A percentile compares a stretch with the other conserved stretches of the same genome.
These are phyloP conservation scores for Fusarium sacchari DNA, from an alignment of 2,329 filamentous ascomycete species.

Conservation along the genomic window DNA sequence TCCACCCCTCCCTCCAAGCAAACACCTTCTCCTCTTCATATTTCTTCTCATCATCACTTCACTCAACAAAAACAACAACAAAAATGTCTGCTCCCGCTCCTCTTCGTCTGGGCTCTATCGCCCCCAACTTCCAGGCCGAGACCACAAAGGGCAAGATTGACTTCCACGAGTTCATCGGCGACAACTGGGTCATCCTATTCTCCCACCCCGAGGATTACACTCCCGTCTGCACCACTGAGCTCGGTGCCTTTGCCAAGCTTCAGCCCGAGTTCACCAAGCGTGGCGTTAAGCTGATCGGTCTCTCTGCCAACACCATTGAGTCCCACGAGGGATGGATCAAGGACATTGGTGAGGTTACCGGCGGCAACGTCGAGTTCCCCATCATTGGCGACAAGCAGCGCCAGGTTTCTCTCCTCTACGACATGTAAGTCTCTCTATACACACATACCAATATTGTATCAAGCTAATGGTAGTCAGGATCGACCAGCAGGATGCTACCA, in stretches of 20 bases:
- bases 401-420: constrained; percentile 79
- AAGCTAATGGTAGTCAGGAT: no score
- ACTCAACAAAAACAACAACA: neutral
- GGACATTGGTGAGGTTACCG: constrained; percentile 84
- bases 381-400: constrained; percentile 84
- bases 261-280: constrained; percentile 88
- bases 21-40: neutral
- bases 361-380: constrained; percentile 76
- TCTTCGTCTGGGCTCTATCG: constrained; percentile 72
- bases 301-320: constrained; percentile 85
- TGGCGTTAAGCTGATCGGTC: constrained; percentile 89
- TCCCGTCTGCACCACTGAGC: constrained; percentile 94
- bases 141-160: constrained; percentile 82
- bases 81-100: constrained; percentile 48
- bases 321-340: constrained; percentile 91
- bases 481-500: constrained; percentile 83
- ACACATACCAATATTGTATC: no score
- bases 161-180: constrained; percentile 83
- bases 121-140: constrained; percentile 86
- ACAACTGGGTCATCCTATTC: constrained; percentile 85
- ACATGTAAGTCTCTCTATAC: no score
- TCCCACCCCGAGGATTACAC: constrained; percentile 92
- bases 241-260: constrained; percentile 91
- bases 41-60: neutral
- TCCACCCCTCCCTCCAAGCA: neutral